Evolutionary conservation across 805 yeast genomes (phyloP).

Genomic region (Millerago galiae): DNA sequence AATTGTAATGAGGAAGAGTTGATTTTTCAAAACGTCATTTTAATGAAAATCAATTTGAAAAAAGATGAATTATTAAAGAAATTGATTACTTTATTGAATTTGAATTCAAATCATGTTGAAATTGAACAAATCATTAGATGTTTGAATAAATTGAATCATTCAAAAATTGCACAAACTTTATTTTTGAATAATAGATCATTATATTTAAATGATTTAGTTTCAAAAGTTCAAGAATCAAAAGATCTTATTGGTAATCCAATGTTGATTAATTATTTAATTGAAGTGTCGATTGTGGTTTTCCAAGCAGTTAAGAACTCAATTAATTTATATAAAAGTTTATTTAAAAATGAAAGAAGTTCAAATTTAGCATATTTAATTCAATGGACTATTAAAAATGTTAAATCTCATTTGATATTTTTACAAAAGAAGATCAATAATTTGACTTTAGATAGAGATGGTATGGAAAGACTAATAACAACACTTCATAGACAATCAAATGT

Average conservation of each 20-base stretch:
- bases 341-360: constrained; percentile 27
- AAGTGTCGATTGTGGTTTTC: constrained; percentile 57
- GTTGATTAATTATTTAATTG: constrained; percentile 46
- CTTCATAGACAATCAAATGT: constrained; percentile 53
- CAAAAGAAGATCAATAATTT: constrained; percentile 65
- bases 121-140: constrained; percentile 23
- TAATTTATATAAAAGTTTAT: constrained; percentile 45
- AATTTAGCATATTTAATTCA: constrained; percentile 19
- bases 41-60: constrained; percentile 27
- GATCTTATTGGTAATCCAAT: constrained; percentile 45
- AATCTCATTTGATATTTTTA: constrained; percentile 50
- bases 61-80: constrained; percentile 27
- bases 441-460: constrained; percentile 43
- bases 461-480: constrained; percentile 48
- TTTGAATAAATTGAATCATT: constrained; percentile 35
- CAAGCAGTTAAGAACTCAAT: constrained; percentile 55
- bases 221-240: constrained; percentile 35
- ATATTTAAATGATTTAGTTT: constrained; percentile 40
- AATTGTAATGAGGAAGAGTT: constrained; percentile 25
- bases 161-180: constrained; percentile 41
- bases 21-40: constrained; percentile 27
- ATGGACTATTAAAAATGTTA: constrained; percentile 68
- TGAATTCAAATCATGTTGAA: constrained; percentile 22
- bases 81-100: constrained; percentile 28
- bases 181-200: constrained; percentile 42